Conservation (phyloP, 805 yeast species). For the Wickerhamomyces queroliae region DNA sequence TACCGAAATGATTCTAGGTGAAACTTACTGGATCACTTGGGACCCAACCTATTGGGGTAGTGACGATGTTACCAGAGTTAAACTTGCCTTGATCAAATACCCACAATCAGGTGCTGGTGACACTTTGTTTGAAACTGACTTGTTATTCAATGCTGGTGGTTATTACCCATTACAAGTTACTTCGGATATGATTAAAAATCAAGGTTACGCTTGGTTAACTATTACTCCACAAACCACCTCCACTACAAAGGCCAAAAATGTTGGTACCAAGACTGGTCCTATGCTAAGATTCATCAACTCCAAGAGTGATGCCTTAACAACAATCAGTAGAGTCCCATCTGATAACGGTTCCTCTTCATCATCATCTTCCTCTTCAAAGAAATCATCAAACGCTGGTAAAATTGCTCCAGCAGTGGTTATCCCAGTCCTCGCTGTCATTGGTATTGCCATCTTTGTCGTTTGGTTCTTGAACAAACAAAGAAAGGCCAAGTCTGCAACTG, state of each 20-base stretch:
- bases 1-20: slow-evolving; percentile 39
- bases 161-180: slow-evolving; percentile 31
- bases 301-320: slow-evolving; percentile 23
- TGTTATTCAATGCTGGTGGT: slow-evolving; percentile 32
- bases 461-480: slow-evolving; percentile 25
- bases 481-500: slow-evolving; percentile 5
- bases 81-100: slow-evolving; percentile 27
- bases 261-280: slow-evolving; percentile 35
- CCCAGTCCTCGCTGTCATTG: slow-evolving; percentile 30
- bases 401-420: slow-evolving; percentile 40
- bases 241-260: slow-evolving; percentile 28
- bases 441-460: slow-evolving; percentile 24
- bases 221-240: slow-evolving; percentile 33
- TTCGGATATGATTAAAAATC: slow-evolving; percentile 20
- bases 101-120: slow-evolving; percentile 28
- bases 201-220: slow-evolving; percentile 32
- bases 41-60: slow-evolving; percentile 39
- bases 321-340: slow-evolving; percentile 33
- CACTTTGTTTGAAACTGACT: slow-evolving; percentile 28
- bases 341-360: slow-evolving; percentile 28
- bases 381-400: slow-evolving; percentile 19
- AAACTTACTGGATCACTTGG: slow-evolving; percentile 45
- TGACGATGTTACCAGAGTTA: slow-evolving; percentile 27
- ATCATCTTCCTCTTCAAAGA: slow-evolving; percentile 10
- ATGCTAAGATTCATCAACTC: slow-evolving; percentile 30